Conservation (phyloP, 345 rosid species). For the Schrenkiella parvula region DNA sequence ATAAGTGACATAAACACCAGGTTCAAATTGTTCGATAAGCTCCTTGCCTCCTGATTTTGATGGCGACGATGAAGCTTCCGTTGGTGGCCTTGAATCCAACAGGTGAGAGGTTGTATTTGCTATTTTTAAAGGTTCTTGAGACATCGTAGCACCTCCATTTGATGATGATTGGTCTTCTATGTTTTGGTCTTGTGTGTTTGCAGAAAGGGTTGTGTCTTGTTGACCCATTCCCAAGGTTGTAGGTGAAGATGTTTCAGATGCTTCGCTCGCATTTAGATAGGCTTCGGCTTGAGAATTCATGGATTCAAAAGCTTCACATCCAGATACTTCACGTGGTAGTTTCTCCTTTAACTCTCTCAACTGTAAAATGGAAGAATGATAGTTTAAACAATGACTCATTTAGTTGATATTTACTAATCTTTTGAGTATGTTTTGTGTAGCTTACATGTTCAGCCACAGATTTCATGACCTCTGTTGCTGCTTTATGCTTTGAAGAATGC, state of each 20-base stretch:
- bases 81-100: slow-evolving; percentile 20
- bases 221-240: slow-evolving; percentile 26
- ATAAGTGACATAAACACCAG: slow-evolving; percentile 82
- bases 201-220: slow-evolving; percentile 12
- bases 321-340: slow-evolving; percentile 51
- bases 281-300: slow-evolving; percentile 57
- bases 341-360: slow-evolving; percentile 55
- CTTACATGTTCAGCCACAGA: slow-evolving; percentile 60
- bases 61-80: slow-evolving; percentile 20
- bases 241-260: slow-evolving; percentile 36
- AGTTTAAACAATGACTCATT: background rate
- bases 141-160: slow-evolving; percentile 20
- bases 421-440: background rate
- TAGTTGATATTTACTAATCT: background rate
- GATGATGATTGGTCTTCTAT: slow-evolving; percentile 27
- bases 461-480: slow-evolving; percentile 55
- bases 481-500: slow-evolving; percentile 52
- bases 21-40: slow-evolving; percentile 79
- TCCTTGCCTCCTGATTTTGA: slow-evolving; percentile 42
- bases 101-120: slow-evolving; percentile 27
- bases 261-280: slow-evolving; percentile 32
- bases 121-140: slow-evolving; percentile 32
- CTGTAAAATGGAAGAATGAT: slow-evolving; percentile 36
- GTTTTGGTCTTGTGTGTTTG: slow-evolving; percentile 27
- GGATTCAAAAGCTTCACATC: slow-evolving; percentile 49